These are phyloP conservation scores for Candida yuanshanica DNA, from an alignment of 805 yeast species.

Conservation along the genomic window DNA sequence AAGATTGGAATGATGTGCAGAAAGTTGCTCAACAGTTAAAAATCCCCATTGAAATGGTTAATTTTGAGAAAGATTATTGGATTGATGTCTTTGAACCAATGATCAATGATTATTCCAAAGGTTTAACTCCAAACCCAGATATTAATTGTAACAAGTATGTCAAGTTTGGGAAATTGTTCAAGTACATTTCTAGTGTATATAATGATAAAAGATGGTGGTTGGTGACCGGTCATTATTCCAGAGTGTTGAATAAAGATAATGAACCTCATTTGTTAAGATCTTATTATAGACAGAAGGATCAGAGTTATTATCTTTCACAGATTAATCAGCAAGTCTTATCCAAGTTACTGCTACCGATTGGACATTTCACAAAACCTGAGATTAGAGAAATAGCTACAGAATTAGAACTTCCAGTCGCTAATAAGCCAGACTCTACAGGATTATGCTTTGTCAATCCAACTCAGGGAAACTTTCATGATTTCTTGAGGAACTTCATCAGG, in stretches of 20 bases:
- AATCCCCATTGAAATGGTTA: conserved; percentile 70
- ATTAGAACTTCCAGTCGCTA: conserved; percentile 51
- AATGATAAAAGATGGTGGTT: conserved; percentile 59
- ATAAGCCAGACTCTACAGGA: conserved; percentile 93
- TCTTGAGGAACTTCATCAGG: conserved; percentile 66
- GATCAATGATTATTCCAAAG: conserved; percentile 64
- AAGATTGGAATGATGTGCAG: conserved; percentile 84
- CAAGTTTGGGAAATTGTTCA: conserved; percentile 77
- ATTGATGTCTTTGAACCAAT: conserved; percentile 86
- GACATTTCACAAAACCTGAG: conserved; percentile 68
- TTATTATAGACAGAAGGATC: conserved; percentile 64
- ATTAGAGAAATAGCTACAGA: conserved; percentile 63
- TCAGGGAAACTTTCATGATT: conserved; percentile 64
- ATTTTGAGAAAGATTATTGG: conserved; percentile 93
- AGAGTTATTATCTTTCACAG: conserved; percentile 82
- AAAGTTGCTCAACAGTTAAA: conserved; percentile 51
- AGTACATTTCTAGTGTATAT: conserved; percentile 41
- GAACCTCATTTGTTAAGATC: conserved; percentile 52
- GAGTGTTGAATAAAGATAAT: conserved; percentile 36
- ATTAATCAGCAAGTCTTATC: conserved; percentile 42
- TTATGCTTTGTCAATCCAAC: conserved; percentile 78
- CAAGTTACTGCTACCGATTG: conserved; percentile 70
- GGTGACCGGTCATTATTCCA: conserved; percentile 82
- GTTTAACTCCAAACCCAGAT: conserved; percentile 93
- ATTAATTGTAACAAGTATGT: conserved; percentile 79